These are phyloP conservation scores for Pichia cabralensis DNA, from an alignment of 805 yeast genomes.

Conservation along the genomic window DNA sequence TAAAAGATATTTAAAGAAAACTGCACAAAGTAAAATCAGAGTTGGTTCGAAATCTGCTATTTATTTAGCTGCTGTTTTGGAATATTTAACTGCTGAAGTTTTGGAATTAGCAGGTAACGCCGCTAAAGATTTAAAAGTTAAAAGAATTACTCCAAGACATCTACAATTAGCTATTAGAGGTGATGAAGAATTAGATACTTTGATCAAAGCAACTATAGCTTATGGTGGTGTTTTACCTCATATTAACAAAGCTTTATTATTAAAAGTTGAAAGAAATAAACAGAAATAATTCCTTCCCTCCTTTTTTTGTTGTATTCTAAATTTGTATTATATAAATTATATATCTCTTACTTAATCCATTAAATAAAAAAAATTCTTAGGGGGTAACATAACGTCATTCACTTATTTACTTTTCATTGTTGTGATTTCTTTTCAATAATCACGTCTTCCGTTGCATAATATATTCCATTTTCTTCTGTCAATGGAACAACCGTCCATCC, in stretches of 20 bases:
- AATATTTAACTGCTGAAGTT: slow-evolving; percentile 93
- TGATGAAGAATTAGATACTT: slow-evolving; percentile 92
- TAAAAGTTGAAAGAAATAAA: slow-evolving; percentile 62
- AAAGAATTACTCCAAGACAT: slow-evolving; percentile 97
- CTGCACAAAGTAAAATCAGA: slow-evolving; percentile 68
- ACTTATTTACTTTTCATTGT: too few species aligned
- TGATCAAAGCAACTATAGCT: slow-evolving; percentile 92
- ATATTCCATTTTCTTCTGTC: too few species aligned
- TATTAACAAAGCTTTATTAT: slow-evolving; percentile 70
- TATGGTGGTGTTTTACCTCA: slow-evolving; percentile 98
- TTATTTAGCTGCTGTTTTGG: slow-evolving; percentile 90
- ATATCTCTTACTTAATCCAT: too few species aligned
- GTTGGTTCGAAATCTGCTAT: slow-evolving; percentile 79
- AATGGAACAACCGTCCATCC: too few species aligned
- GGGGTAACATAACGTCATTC: too few species aligned
- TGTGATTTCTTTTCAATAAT: too few species aligned
- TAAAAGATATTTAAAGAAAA: slow-evolving; percentile 87
- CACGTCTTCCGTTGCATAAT: too few species aligned
- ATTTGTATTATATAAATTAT: too few species aligned
- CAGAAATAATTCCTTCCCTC: slow-evolving; percentile 5
- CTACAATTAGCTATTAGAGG: slow-evolving; percentile 95
- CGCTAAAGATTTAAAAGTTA: slow-evolving; percentile 88
- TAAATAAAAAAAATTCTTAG: too few species aligned
- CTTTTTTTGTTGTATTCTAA: neutral
- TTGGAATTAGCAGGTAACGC: slow-evolving; percentile 98